Percentiles rank a stretch among this genome's conserved stretches.
Evolutionary conservation across 108 stramenopile species (phyloP).

Genomic region (Nitzschia palea): DNA sequence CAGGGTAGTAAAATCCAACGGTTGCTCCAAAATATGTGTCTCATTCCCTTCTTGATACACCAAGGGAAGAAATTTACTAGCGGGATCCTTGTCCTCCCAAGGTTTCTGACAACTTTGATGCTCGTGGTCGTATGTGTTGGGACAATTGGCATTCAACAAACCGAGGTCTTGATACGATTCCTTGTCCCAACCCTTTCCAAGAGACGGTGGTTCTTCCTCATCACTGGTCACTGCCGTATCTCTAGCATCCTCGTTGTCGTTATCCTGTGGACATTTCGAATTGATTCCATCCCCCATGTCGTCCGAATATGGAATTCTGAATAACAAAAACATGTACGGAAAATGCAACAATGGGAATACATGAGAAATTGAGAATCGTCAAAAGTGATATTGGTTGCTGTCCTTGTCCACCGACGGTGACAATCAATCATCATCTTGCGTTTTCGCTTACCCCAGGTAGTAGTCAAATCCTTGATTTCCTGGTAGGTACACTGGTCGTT

Average conservation of each 20-base stretch:
- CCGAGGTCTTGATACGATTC: conserved; percentile 1
- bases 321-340: too few relatives aligned
- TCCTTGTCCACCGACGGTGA: neutral
- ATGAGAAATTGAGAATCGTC: too few relatives aligned
- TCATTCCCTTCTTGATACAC: conserved; percentile 41
- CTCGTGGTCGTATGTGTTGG: too few relatives aligned
- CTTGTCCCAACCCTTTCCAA: neutral
- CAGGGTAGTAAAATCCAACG: conserved; percentile 49
- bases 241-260: neutral
- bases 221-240: neutral
- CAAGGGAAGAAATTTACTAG: conserved; percentile 25
- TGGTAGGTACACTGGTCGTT: conserved; percentile 52
- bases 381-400: too few relatives aligned
- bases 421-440: neutral
- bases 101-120: neutral
- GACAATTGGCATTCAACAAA: neutral
- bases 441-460: conserved; percentile 51
- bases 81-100: conserved; percentile 21
- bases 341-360: too few relatives aligned
- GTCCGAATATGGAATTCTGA: conserved; percentile 48
- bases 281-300: conserved; percentile 41
- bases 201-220: neutral
- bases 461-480: conserved; percentile 63
- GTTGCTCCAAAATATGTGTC: conserved; percentile 51
- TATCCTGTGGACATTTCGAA: conserved; percentile 2